phyloP scores from a whole-genome alignment of 768 basidiomycete genomes.

The Leccinum longicurvipes region DNA sequence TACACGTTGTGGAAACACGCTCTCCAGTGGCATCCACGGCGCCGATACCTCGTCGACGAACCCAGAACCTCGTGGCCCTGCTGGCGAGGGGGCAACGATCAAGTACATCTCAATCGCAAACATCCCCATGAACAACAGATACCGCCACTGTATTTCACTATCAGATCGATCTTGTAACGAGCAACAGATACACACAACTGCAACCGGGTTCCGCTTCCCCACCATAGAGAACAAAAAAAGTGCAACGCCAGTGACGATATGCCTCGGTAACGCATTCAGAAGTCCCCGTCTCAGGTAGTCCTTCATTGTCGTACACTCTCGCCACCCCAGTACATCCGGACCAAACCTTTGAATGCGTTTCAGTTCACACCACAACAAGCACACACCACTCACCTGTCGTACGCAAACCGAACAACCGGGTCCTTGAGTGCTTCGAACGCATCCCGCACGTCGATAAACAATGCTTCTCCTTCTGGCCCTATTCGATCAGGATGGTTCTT shows the following conservation, averaged over 20 bases:
- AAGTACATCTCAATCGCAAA: conserved; percentile 63
- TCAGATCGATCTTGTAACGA: conserved; percentile 10
- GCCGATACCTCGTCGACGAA: conserved; percentile 21
- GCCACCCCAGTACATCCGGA: conserved; percentile 67
- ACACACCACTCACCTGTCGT: conserved; percentile 62
- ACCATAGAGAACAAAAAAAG: conserved; percentile 65
- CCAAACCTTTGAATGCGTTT: conserved; percentile 56
- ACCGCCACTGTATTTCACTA: conserved; percentile 63
- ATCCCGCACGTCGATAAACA: conserved; percentile 69
- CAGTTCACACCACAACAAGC: background rate
- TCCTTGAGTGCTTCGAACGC: conserved; percentile 78
- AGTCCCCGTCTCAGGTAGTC: conserved; percentile 72
- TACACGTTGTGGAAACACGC: conserved; percentile 60
- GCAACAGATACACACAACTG: conserved; percentile 54
- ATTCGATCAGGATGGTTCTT: conserved; percentile 74
- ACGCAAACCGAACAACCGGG: conserved; percentile 77
- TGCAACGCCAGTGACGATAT: conserved; percentile 54
- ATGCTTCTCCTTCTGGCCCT: conserved; percentile 51
- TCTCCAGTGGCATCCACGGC: conserved; percentile 32
- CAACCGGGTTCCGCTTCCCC: conserved; percentile 54
- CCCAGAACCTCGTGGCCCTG: conserved; percentile 4
- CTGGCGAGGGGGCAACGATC: conserved; percentile 48
- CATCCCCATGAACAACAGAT: conserved; percentile 61
- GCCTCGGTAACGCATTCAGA: conserved; percentile 58
- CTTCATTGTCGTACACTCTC: conserved; percentile 58